These are phyloP conservation scores for Alternaria hordeiaustralica DNA, from an alignment of 2,329 filamentous ascomycete species.

Conservation along the genomic window DNA sequence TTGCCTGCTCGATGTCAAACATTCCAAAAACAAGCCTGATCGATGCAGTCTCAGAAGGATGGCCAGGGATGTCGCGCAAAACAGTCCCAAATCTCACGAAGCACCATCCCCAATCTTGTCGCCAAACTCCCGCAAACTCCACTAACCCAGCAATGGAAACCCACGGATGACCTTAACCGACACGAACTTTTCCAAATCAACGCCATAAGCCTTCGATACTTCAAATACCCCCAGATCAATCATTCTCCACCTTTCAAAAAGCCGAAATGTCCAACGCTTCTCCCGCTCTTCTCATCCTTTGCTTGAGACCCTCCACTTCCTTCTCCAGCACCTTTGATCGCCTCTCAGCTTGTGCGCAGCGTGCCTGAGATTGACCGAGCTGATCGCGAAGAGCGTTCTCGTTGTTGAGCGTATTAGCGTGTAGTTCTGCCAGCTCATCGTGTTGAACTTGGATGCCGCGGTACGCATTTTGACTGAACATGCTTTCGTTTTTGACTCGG, in stretches of 20 bases:
- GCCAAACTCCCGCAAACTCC: background rate
- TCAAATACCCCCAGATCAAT: background rate
- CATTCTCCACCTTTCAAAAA: background rate
- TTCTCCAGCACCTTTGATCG: background rate
- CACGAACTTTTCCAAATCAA: background rate
- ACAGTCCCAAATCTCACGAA: fast-evolving
- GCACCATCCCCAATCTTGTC: background rate
- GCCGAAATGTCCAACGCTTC: background rate
- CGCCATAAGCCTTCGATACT: background rate
- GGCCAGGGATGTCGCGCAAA: background rate
- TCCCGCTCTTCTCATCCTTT: background rate
- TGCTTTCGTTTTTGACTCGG: background rate
- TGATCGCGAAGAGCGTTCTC: background rate
- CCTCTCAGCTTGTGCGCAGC: background rate
- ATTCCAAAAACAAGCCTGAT: background rate
- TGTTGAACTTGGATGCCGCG: background rate
- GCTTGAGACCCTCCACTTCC: background rate
- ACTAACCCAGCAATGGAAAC: background rate
- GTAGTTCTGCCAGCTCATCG: background rate
- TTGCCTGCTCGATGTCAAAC: background rate
- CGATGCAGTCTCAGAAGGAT: background rate
- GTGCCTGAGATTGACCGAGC: background rate
- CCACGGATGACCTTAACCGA: background rate
- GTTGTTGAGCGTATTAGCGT: background rate
- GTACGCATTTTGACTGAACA: background rate